Base-by-base conservation (phyloP, 1,284 basidiomycete species). In the Cutaneotrichosporon cavernicola region DNA sequence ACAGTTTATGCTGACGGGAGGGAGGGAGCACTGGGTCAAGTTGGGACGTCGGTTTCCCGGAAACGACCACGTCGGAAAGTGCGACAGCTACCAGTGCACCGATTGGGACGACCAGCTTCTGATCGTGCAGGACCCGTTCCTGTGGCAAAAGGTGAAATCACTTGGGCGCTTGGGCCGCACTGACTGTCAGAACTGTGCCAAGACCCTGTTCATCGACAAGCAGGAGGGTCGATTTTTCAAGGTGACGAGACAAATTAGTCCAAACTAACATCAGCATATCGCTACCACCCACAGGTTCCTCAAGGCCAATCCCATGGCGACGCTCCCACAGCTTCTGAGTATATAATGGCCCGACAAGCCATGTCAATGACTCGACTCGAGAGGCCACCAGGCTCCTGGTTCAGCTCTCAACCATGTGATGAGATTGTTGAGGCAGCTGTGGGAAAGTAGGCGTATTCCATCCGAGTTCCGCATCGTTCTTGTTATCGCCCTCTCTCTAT, bases 111-210 rank as follows among this genome's bases (percentile, higher is more conserved):
- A 72, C 56, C 67, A 68, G 36, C 55, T 56, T 32, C 51, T 81
- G 16, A 71, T 81, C 18, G 76, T 81, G 0, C 80, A 81, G 61
- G 80, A 81, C 63, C 80, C 80, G 3, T 80, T 81, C 66, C 68
- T 81, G 40, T 77, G 76, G 71, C 67, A 73, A 46, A 81, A 81
- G 74, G 80, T 80, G 59, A 64, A 73, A 65, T 13, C 3, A 32
- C 4, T 6, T 16, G 1, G 31, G 6, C 43, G 18, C 26, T 30
- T 49, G 16, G 16, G 9, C 43, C 5, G 5, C 4, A 22, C 58
- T 64, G 60, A 68, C 26, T 21, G 10, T 1, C 60, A 73, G 72
- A 73, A 73, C 61, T 71, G 70, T 34, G 69, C 72, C 0, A 61
- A 50, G 22, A 56, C 60, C 13, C 67, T 71, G 59, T 60, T 21